Conservation (phyloP, 2,329 filamentous ascomycete species). For the Dothistroma septosporum region DNA sequence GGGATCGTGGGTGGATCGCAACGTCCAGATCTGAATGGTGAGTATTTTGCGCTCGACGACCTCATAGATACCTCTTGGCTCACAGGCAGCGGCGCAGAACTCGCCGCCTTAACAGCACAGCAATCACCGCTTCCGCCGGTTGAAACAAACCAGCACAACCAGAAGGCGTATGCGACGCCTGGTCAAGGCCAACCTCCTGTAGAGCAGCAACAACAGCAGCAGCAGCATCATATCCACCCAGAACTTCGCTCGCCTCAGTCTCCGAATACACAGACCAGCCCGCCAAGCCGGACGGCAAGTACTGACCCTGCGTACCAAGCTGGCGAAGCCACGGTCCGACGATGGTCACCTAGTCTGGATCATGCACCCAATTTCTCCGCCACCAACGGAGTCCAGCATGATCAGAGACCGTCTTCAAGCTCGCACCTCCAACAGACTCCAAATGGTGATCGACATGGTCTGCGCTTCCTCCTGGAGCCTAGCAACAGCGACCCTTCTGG, state of each 20-base stretch:
- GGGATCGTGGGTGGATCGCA: slow-evolving; percentile 25
- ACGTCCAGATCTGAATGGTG: slow-evolving; percentile 30
- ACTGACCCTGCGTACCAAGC: slow-evolving; percentile 6
- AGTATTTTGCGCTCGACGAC: slow-evolving; percentile 24
- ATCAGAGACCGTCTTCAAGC: slow-evolving; percentile 7
- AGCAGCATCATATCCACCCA: slow-evolving; percentile 33
- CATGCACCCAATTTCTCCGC: slow-evolving; percentile 2
- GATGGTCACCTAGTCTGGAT: slow-evolving; percentile 19
- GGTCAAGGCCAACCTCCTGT: slow-evolving; percentile 8
- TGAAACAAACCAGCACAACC: slow-evolving; percentile 14
- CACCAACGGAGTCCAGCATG: slow-evolving; percentile 1
- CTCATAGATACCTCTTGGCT: slow-evolving; percentile 28
- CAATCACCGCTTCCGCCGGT: slow-evolving; percentile 40
- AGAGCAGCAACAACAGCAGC: slow-evolving; percentile 26
- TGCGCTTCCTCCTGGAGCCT: slow-evolving; percentile 68
- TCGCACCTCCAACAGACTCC: slow-evolving; percentile 10
- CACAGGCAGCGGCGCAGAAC: slow-evolving; percentile 37
- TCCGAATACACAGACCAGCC: slow-evolving; percentile 12
- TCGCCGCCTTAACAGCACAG: slow-evolving; percentile 45
- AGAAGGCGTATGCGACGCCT: slow-evolving; percentile 13
- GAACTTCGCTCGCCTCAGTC: slow-evolving; percentile 29
- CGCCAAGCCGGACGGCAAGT: slow-evolving; percentile 3
- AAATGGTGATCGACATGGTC: slow-evolving; percentile 60
- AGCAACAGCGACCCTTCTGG: slow-evolving; percentile 31
- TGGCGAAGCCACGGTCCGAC: slow-evolving; percentile 10